Evolutionary conservation across 768 basidiomycete species (phyloP).

Genomic region (Porpolomopsis calyptriformis): DNA sequence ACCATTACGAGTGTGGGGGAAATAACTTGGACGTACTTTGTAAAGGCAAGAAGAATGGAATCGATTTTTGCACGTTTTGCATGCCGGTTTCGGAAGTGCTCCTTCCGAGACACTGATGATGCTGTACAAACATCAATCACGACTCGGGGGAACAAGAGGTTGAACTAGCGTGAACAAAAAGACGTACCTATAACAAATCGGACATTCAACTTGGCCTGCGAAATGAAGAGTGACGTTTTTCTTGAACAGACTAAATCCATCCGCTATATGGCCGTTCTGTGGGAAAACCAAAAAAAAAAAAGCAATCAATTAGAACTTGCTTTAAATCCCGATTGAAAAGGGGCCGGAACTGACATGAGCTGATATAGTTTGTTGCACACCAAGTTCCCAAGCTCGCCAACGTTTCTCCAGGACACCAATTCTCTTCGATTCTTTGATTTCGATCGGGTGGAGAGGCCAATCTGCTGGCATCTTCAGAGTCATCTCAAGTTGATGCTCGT

Average conservation of each 20-base stretch:
- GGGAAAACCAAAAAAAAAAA: no score
- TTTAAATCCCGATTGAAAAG: not conserved
- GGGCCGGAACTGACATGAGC: conserved; percentile 50
- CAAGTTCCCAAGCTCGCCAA: conserved; percentile 92
- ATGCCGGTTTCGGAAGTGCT: conserved; percentile 79
- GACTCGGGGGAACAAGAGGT: conserved; percentile 2
- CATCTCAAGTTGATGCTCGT: conserved; percentile 90
- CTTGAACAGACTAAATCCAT: conserved; percentile 84
- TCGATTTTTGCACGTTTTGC: conserved; percentile 87
- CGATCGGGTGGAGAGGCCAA: conserved; percentile 83
- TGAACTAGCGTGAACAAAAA: not conserved
- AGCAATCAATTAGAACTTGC: not conserved
- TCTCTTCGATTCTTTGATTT: conserved; percentile 73
- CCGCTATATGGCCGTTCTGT: conserved; percentile 89
- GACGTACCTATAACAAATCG: conserved; percentile 87
- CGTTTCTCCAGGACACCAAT: conserved; percentile 83
- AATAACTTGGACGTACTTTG: conserved; percentile 42
- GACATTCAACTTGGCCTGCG: conserved; percentile 91
- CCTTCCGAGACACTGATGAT: conserved; percentile 88
- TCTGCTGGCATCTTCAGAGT: conserved; percentile 76
- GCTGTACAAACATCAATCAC: conserved; percentile 29
- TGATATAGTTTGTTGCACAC: conserved; percentile 83
- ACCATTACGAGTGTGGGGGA: not conserved
- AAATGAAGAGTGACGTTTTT: conserved; percentile 90
- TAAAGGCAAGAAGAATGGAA: conserved; percentile 90